A percentile compares a stretch with the other conserved stretches of the same genome.
These are phyloP conservation scores for Hypoxylon trugodes DNA, from an alignment of 495 filamentous ascomycete species.

Conservation along the genomic window DNA sequence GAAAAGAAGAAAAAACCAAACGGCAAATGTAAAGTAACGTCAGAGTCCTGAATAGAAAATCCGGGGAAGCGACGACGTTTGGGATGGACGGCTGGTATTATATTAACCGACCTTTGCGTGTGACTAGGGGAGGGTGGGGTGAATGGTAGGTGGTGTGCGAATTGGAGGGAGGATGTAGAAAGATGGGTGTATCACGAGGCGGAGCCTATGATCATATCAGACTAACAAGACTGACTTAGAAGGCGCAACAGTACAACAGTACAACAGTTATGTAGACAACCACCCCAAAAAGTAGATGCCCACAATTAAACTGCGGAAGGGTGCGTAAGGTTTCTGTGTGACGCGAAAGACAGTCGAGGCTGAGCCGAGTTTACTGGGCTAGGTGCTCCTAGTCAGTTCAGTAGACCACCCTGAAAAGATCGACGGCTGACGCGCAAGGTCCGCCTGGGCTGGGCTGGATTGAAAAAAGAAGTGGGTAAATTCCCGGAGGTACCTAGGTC, in stretches of 20 bases:
- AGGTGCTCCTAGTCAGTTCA: conserved; percentile 22
- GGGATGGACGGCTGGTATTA: conserved; percentile 29
- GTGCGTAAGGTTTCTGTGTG: conserved; percentile 42
- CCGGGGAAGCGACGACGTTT: conserved; percentile 26
- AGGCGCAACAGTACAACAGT: conserved; percentile 38
- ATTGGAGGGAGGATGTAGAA: conserved; percentile 28
- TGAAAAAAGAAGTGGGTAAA: conserved; percentile 19
- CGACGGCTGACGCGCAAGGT: conserved; percentile 44
- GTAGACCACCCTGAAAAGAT: conserved; percentile 29
- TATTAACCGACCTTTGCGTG: conserved; percentile 25
- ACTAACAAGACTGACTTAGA: conserved; percentile 35
- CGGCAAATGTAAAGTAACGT: conserved; percentile 11
- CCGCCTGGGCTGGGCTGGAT: conserved; percentile 33
- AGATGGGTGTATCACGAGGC: conserved; percentile 47
- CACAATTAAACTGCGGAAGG: conserved; percentile 33
- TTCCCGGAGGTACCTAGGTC: conserved; percentile 14
- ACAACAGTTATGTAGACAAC: conserved; percentile 7
- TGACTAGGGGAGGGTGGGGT: conserved; percentile 14
- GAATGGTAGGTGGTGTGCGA: conserved; percentile 19
- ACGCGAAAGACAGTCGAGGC: conserved; percentile 45
- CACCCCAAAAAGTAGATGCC: conserved; percentile 2
- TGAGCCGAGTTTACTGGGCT: conserved; percentile 38
- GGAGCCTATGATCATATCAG: conserved; percentile 42
- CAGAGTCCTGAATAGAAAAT: conserved; percentile 27
- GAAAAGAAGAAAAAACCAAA: neutral